Base-by-base conservation (phyloP, 306 rosid species). In the Lablab purpureus region DNA sequence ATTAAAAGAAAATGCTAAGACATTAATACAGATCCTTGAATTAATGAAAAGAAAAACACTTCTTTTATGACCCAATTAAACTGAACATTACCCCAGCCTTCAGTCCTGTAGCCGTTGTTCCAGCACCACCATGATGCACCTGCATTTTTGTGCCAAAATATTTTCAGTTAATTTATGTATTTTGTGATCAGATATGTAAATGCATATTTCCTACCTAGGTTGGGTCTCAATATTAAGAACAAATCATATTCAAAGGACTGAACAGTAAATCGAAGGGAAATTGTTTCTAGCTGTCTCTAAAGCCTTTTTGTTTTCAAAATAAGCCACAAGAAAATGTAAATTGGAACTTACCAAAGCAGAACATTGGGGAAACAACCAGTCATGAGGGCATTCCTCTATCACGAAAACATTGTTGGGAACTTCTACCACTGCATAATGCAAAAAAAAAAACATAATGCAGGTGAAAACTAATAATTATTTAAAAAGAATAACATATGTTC, bases 71-170 rank as follows among this genome's bases (percentile, higher is more conserved):
- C 32, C 40, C 51, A 19, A 66, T 5, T 40, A 18, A 67, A 41
- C 18, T 10, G 52, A 66, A 67, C 3, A 74, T 80, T 93, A 93
- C 97, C 97, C 93, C 98, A 7, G 98, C 93, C 87, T 79, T 91
- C 63, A 93, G 83, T 84, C 95, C 98, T 41, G 98, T 86, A 76
- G 95, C 94, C 3, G 98, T 91, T 27, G 98, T 91, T 71, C 98
- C 98, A 25, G 98, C 97, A 78, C 98, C 98, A 28, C 98, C 98
- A 70, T 93, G 98, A 85, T 93, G 98, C 74, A 93, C 95, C 98
- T 91, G 91, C 90, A 87, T 58, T 40, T 83, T 75, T 74, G 67
- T 7, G 15, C 52, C 74, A 84, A 67, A 56, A 58, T 18, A 79
- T 59, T 34, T 63, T 54, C 36, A 58, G 67, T 47, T 65, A 65